Base-by-base conservation (phyloP, 768 basidiomycete species). In the Chalciporus pseudorubinellus region DNA sequence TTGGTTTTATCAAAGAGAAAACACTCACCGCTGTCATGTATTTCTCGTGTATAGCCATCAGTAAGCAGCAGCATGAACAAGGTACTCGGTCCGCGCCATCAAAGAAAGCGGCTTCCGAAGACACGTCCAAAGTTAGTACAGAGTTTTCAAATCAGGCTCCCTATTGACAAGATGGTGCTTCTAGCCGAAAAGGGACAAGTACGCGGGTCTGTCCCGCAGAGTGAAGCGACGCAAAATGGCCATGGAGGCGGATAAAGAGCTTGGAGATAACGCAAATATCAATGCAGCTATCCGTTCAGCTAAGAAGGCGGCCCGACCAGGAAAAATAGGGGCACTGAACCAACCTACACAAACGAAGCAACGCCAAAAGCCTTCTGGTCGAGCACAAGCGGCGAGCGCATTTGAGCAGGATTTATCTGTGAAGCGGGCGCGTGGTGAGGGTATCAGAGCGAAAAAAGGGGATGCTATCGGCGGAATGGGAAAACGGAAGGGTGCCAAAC, bases 171-270 rank as follows among this genome's bases (percentile, higher is more conserved):
- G 22, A 29, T 39, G 12, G 22, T 48, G 31, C 48, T 26, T 42
- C 44, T 63, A 90, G 87, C 83, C 83, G 16, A 88, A 87, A 67
- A 78, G 88, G 58, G 87, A 90, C 59, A 87, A 85, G 57, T 80
- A 83, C 53, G 76, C 88, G 7, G 95, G 94, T 10, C 78, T 98
- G 11, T 87, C 93, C n/a, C 83, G 95, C 53, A 85, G 79, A 63
- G 83, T 79, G 45, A 98, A 97, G 67, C 79, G 95, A 52, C 79
- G 93, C 62, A 97, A 94, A 72, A 75, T 95, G 73, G 86, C 87
- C 7, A 76, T 81, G 68, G 89, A 94, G 64, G 84, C 86, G 56
- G 92, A 95, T 56, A 80, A 82, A 45, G 83, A 84, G 48, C 50
- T 72, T 4, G 80, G 77, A 14, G 82, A 84, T 48, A 71, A 67